These are phyloP conservation scores for Penicillium olsonii DNA, from an alignment of 2,329 filamentous ascomycete species.

Conservation along the genomic window DNA sequence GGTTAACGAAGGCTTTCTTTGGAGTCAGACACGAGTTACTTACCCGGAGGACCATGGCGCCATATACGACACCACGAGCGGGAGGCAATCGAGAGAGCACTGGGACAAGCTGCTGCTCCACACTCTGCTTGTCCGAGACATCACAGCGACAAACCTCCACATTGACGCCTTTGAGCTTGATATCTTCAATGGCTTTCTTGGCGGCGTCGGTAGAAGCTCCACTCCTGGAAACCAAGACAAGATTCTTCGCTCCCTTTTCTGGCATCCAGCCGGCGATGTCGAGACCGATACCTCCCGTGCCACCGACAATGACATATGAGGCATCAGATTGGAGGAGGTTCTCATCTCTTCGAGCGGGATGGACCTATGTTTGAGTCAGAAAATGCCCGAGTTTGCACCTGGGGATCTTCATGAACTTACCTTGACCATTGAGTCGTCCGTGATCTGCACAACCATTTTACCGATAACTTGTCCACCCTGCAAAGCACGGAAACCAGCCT, in stretches of 20 bases:
- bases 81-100: constrained; percentile 35
- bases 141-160: constrained; percentile 36
- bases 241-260: constrained; percentile 52
- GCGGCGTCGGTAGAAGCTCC: constrained; percentile 24
- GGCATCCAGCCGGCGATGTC: constrained; percentile 55
- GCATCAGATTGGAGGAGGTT: constrained; percentile 25
- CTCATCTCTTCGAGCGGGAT: constrained; percentile 22
- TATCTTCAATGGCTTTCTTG: constrained; percentile 12
- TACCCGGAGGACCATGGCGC: constrained; percentile 48
- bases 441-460: constrained; percentile 26
- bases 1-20: constrained; percentile 3
- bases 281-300: constrained; percentile 59
- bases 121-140: constrained; percentile 26
- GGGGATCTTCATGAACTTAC: constrained; percentile 4
- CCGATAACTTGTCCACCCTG: constrained; percentile 27
- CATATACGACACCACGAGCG: constrained; percentile 48
- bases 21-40: background rate
- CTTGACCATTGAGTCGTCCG: constrained; percentile 25
- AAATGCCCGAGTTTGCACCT: background rate
- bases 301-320: constrained; percentile 61
- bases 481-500: constrained; percentile 27
- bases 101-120: constrained; percentile 17
- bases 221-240: constrained; percentile 57
- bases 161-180: constrained; percentile 18
- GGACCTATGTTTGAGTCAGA: constrained; percentile 15